Base-by-base conservation (phyloP, 1,139 yeast species). In the Saccharomycopsis hybrid region DNA sequence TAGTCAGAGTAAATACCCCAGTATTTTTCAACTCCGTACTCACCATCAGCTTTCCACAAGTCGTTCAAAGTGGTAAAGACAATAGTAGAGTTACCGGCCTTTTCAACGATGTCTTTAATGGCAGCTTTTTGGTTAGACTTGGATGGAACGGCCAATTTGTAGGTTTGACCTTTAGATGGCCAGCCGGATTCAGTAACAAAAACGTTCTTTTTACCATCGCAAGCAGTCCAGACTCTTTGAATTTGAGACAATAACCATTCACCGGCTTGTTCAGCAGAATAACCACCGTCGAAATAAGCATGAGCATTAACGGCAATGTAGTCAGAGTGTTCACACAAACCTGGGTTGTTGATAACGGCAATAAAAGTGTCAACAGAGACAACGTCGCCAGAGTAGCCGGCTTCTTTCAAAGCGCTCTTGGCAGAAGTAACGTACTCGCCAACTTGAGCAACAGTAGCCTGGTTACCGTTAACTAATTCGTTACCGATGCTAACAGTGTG, bases 271-370 rank as follows among this genome's bases (percentile, higher is more conserved):
- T 63, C 69, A 55, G 96, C 85, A 46, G 70, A 65, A 55, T 76
- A 75, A 59, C 68, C 64, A 64, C 94, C 92, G 62, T 85, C 95
- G 71, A 87, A 87, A 82, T 73, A 88, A 56, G 95, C 86, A 68
- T 88, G 96, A 55, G 94, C 88, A 73, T 88, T 88, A 60, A 83
- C 87, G 53, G 95, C 95, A 60, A 84, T 69, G 75, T 82, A 86
- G 72, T 88, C 96, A 49, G 90, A 80, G 63, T 69, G 66, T n/a
- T 74, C 73, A 72, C 96, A 87, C 58, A 88, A 76, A 29, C 65
- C 80, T 49, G 89, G 82, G 79, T 88, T 84, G 74, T 78, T 73
- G 66, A 82, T 77, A 58, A 80, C 83, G 57, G 96, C 95, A 60
- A 84, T 84, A 60, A 85, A 78, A 53, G 96, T 87, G 69, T 88